Conservation (phyloP, 768 basidiomycete species). For the Mycena rebaudengoi region DNA sequence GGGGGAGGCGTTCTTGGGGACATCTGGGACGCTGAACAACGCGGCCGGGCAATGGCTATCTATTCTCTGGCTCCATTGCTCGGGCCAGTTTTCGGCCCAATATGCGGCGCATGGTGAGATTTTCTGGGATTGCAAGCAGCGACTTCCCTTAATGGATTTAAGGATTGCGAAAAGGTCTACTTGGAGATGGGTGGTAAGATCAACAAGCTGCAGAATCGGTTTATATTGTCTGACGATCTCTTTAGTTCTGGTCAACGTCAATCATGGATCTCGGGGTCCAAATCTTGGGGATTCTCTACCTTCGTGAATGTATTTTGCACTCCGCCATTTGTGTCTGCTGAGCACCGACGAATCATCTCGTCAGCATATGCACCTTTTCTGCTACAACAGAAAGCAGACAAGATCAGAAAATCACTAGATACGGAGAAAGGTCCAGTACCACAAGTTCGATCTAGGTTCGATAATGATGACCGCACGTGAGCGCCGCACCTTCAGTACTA, state of each 20-base stretch:
- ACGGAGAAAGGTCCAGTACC: slow-evolving; percentile 50
- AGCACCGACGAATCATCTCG: slow-evolving; percentile 36
- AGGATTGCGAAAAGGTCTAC: slow-evolving; percentile 17
- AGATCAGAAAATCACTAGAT: slow-evolving; percentile 53
- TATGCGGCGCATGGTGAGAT: slow-evolving; percentile 71
- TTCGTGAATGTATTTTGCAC: slow-evolving; percentile 66
- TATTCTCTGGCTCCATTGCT: slow-evolving; percentile 73
- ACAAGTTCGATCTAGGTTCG: slow-evolving; percentile 56
- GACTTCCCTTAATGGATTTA: too few species aligned
- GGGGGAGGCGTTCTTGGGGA: slow-evolving; percentile 76
- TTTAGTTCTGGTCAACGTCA: slow-evolving; percentile 68
- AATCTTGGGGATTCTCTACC: slow-evolving; percentile 59
- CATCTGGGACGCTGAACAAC: slow-evolving; percentile 66
- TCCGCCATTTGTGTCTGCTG: slow-evolving; percentile 3
- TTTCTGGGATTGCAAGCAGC: too few species aligned
- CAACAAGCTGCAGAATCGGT: too few species aligned
- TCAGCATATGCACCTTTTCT: slow-evolving; percentile 55
- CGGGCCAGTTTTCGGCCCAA: slow-evolving; percentile 71
- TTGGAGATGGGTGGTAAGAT: slow-evolving; percentile 24
- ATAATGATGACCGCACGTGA: slow-evolving; percentile 42
- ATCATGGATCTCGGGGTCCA: slow-evolving; percentile 66
- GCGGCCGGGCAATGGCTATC: slow-evolving; percentile 69
- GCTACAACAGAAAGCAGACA: slow-evolving; percentile 59
- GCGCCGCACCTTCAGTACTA: background rate
- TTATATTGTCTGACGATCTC: background rate